A percentile compares a stretch with the other conserved stretches of the same genome.
Evolutionary conservation across 352 stramenopile genomes (phyloP).

Genomic region (Thraustochytrium sp.): DNA sequence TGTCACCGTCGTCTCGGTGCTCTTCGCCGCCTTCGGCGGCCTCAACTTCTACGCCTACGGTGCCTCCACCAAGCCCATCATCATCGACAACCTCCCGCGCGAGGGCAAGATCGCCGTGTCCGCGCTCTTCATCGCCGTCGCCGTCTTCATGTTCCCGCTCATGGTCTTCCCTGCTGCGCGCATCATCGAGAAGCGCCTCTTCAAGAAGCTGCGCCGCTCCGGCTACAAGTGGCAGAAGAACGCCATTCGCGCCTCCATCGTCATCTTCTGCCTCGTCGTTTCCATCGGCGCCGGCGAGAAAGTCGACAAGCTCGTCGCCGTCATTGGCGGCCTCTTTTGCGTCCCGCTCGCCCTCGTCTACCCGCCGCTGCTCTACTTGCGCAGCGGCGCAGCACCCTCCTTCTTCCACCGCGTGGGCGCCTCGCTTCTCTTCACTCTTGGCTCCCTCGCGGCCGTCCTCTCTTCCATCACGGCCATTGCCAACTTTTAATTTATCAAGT

Average conservation of each 20-base stretch:
- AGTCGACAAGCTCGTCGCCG: constrained; percentile 45
- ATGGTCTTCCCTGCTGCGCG: constrained; percentile 43
- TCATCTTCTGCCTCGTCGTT: constrained; percentile 13
- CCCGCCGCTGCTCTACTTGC: constrained; percentile 36
- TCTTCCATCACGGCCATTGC: constrained; percentile 6
- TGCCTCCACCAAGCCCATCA: constrained; percentile 1
- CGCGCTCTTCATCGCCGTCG: constrained; percentile 24
- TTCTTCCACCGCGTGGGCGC: background rate
- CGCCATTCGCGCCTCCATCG: constrained; percentile 15
- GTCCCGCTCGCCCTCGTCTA: constrained; percentile 46
- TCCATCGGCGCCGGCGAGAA: background rate
- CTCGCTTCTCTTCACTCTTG: background rate
- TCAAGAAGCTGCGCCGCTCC: constrained; percentile 29
- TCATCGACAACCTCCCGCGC: constrained; percentile 36
- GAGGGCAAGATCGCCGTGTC: constrained; percentile 30
- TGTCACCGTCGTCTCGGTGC: background rate
- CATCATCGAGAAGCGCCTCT: constrained; percentile 33
- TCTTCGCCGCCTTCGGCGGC: constrained; percentile 30
- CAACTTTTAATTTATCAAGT: background rate
- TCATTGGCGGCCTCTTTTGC: constrained; percentile 45
- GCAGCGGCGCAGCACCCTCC: background rate
- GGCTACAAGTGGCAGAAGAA: constrained; percentile 40
- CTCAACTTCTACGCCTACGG: constrained; percentile 46
- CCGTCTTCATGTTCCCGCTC: constrained; percentile 47
- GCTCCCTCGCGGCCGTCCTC: background rate